Evolutionary conservation across 1,139 yeast genomes (phyloP), one percentile per base, ranked within the genome.

Genomic region (Debaryomycetaceae sp.): DNA sequence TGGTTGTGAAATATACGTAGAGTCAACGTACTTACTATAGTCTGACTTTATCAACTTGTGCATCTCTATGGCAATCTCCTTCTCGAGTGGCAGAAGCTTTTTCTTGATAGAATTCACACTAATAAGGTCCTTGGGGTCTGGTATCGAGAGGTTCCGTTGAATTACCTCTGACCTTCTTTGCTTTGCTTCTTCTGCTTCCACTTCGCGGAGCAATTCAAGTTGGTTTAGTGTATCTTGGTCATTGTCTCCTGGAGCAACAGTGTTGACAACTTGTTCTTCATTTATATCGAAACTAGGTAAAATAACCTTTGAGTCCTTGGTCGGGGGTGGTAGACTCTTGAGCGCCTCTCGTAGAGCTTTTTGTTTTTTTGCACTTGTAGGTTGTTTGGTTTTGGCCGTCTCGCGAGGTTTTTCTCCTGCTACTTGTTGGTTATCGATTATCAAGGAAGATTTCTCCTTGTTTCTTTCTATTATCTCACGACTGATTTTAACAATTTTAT

Each of bases 91-190:
- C 5, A 41, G 36, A 5, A 40, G 31, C 7, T 15, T 7, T 11
- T 22, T 22, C 11, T 32, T 29, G 1, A 40, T 39, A n/a, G 35
- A 6, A 7, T 41, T 44, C 8, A 40, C 14, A 4, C 34, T 42
- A 17, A 40, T 52, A 1, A 54, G 26, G 0, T 41, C 30, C 2
- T 47, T 40, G 0, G 74, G 64, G 13, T 60, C 35, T 0, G 87
- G 87, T 8, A 83, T 61, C 0, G 73, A 70, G n/a, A 83, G 62
- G 0, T 66, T 73, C 35, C 59, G 55, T 46, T 77, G 80, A 0
- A 80, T 58, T 0, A 68, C 83, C 45, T 68, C 75, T 0, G 87
- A 77, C 37, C 75, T 53, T 40, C 78, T 54, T 13, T 59, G 46
- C 36, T 58, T 55, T 2, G 63, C 58, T 39, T 56, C 58, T 37